Evolutionary conservation across 495 filamentous ascomycete species (phyloP), one percentile per base, ranked within the genome.

Genomic region (Xylaria grammica): DNA sequence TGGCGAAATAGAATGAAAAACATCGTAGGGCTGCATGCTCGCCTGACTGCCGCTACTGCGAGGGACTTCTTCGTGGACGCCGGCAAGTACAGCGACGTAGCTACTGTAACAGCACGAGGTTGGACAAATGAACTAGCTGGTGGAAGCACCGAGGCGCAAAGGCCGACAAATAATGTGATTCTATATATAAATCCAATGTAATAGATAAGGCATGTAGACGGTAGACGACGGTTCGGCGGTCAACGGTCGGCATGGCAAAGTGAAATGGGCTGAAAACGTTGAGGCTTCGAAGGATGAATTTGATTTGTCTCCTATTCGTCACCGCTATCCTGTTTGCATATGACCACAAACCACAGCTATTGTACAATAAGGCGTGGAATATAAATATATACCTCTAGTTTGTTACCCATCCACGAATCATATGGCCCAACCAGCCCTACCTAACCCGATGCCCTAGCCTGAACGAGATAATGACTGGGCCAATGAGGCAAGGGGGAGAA

Each of bases 1-100:
- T 50, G 19, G 40, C 45, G 44, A 50, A 7, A 30, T 1, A 30
- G 20, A 15, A 10, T 19, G 42, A 48, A 59, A 36, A 7, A 34
- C 58, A 30, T 60, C 20, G 32, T 60, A 60, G 58, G 58, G 58
- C 58, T 60, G 58, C 58, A 60, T 49, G 50, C 50, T 51, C 58
- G 45, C 58, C n/a, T 60, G 44, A 17, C 29, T 36, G 29, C 44
- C 44, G 44, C 44, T 24, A 20, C 44, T 60, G 58, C 58, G 58
- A 51, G 58, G 58, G 32, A 44, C 45, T 60, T 60, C 30, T 19
- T 50, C 11, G 13, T 8, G 19, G 44, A 24, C 19, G 29, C 2
- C 27, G 44, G 20, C 15, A 34, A 42, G 27, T 27, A 29, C 36
- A 36, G 53, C 42, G 15, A 56, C 30, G 20, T 0, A n/a, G 5